Evolutionary conservation across 2,329 filamentous ascomycete genomes (phyloP), one percentile per base, ranked within the genome.

Genomic region (Beauveria scarabaeidicola): DNA sequence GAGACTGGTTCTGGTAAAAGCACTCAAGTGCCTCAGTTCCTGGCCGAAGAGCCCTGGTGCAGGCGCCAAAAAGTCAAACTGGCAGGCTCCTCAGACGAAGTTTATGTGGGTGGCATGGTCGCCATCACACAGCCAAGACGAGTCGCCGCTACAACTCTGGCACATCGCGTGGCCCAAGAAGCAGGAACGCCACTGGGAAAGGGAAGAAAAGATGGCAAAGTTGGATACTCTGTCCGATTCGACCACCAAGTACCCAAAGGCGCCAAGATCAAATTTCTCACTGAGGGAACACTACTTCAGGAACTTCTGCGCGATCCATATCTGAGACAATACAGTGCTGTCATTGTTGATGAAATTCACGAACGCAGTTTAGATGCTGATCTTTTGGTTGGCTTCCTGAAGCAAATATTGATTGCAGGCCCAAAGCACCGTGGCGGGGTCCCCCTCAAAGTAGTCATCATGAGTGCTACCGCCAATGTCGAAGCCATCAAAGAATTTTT

Each of bases 1-100:
- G 93, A 97, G 72, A 99, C 94, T 0, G 94, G 94, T 70, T 96
- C 90, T 15, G 94, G 94, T 70, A 99, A 99, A 75, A 95, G 90
- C 76, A 99, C 94, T 0, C 94, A 99, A 73, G 87, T 97, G 0
- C 93, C 94, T 0, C 94, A 97, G 68, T 97, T 96, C 63, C 77
- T 99, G 8, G 83, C 88, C 50, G 73, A 77, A 27, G 89, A 97
- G 68, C 74, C 83, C 7, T 97, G 92, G 91, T 96, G 91, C 71
- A 79, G 77, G 58, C 81, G 79, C 40, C 79, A 78, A 60, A 83
- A 73, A 60, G 79, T 84, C 50, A 81, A 76, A 53, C 65, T 86
- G 23, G 60, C 64, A 5, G 69, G 64, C n/a, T 68, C 64, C 10
- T 61, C 65, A 17, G 67, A 74, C 1, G 78, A 81, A 2, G 72